Conservation (phyloP, 306 rosid species). For the Pachyrhizus erosus region DNA sequence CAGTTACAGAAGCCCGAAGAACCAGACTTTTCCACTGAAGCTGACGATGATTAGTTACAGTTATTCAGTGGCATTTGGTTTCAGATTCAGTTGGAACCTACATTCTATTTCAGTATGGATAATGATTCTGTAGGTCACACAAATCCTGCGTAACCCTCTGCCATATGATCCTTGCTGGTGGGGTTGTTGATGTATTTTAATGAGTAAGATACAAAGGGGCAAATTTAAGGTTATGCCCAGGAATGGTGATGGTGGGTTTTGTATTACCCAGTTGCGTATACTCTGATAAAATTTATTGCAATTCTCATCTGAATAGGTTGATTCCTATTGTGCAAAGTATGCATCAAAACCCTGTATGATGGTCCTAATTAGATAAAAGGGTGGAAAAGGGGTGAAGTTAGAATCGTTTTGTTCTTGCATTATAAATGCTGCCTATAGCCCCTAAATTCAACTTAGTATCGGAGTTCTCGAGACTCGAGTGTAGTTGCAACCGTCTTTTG, state of each 20-base stretch:
- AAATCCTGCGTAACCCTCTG: slow-evolving; percentile 31
- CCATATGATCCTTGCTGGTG: slow-evolving; percentile 4
- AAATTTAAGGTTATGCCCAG: neutral
- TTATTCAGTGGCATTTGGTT: slow-evolving; percentile 10
- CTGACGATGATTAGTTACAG: slow-evolving; percentile 61
- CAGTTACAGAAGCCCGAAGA: slow-evolving; percentile 87
- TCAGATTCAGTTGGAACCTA: neutral
- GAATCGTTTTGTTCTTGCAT: neutral
- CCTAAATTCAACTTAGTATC: neutral
- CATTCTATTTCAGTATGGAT: slow-evolving; percentile 18
- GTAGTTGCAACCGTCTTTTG: neutral
- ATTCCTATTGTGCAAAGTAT: neutral
- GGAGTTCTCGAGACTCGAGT: neutral
- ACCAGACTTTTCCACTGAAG: slow-evolving; percentile 85
- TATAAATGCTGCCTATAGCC: neutral
- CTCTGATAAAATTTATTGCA: neutral
- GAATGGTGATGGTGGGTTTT: slow-evolving; percentile 7
- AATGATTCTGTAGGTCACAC: slow-evolving; percentile 24
- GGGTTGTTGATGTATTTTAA: slow-evolving; percentile 26
- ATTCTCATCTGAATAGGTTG: slow-evolving; percentile 35
- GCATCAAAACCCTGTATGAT: slow-evolving; percentile 2
- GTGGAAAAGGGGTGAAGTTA: neutral
- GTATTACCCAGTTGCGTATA: neutral
- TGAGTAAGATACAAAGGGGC: neutral
- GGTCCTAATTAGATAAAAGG: neutral